phyloP scores from a whole-genome alignment of 164 flowering plant genomes.

The Saururus chinensis region DNA sequence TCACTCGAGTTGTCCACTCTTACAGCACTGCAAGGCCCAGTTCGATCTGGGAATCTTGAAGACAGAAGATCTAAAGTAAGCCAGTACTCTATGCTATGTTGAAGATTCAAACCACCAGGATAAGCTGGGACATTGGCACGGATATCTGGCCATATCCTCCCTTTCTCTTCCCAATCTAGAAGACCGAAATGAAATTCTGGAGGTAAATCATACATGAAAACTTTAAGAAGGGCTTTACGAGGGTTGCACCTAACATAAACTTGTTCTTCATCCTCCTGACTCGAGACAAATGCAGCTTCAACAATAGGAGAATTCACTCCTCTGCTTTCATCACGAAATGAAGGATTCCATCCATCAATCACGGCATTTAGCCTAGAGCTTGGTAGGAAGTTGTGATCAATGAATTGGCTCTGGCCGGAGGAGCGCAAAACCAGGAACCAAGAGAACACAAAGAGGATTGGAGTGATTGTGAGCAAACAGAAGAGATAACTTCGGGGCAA shows the following conservation, averaged over 20 bases:
- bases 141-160: constrained; percentile 75
- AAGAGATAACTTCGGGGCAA: constrained; percentile 33
- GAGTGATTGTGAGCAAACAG: constrained; percentile 30
- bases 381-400: constrained; percentile 29
- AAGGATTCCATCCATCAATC: constrained; percentile 8
- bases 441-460: constrained; percentile 45
- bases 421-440: constrained; percentile 67
- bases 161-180: constrained; percentile 55
- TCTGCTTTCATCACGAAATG: constrained; percentile 10
- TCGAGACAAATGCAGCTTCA: constrained; percentile 3
- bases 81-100: constrained; percentile 95
- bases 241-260: constrained; percentile 11
- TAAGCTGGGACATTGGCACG: constrained; percentile 39
- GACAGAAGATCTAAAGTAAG: constrained; percentile 75
- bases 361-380: constrained; percentile 19
- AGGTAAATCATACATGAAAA: constrained; percentile 93
- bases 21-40: constrained; percentile 29
- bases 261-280: constrained; percentile 6
- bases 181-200: constrained; percentile 80
- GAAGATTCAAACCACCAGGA: constrained; percentile 91
- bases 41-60: constrained; percentile 33
- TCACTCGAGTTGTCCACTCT: constrained; percentile 68
- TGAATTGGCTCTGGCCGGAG: constrained; percentile 25
- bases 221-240: constrained; percentile 24
- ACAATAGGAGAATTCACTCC: constrained; percentile 5